A percentile compares a stretch with the other conserved stretches of the same genome.
Evolutionary conservation across 257 asterid species (phyloP).

Genomic region (Linaria vulgaris): DNA sequence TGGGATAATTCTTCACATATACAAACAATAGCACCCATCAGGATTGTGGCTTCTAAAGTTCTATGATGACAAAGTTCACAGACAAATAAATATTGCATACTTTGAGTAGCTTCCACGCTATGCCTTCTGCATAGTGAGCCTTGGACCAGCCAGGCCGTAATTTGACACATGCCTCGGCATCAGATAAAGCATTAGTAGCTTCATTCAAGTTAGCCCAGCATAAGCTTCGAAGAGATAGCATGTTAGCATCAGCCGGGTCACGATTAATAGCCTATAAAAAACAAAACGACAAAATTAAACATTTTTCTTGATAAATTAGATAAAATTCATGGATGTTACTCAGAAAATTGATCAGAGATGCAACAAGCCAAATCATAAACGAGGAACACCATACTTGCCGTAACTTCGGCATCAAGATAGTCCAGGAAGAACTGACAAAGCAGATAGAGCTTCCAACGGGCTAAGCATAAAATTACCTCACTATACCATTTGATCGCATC

Average conservation of each 20-base stretch:
- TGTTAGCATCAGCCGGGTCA: constrained; percentile 6
- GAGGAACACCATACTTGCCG: no score
- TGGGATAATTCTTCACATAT: constrained; percentile 13
- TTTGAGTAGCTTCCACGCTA: constrained; percentile 31
- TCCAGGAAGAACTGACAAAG: background rate
- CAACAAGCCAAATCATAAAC: background rate
- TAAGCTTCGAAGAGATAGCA: constrained; percentile 24
- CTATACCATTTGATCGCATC: constrained; percentile 34
- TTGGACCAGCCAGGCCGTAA: constrained; percentile 28
- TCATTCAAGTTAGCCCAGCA: constrained; percentile 18
- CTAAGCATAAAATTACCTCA: constrained; percentile 22
- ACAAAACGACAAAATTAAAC: background rate
- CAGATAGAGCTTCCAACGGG: background rate
- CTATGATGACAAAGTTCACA: no score
- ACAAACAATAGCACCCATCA: background rate
- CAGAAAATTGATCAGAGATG: background rate
- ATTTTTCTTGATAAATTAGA: background rate
- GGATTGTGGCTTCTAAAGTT: background rate
- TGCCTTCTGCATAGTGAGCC: constrained; percentile 36
- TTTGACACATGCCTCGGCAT: constrained; percentile 32
- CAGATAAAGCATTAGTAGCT: constrained; percentile 21
- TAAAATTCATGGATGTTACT: background rate
- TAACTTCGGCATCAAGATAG: background rate
- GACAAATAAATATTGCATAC: constrained; percentile 11
- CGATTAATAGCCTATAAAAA: constrained; percentile 21